phyloP scores from a whole-genome alignment of 2,329 filamentous ascomycete species.

The Hirsutella rhossiliensis region DNA sequence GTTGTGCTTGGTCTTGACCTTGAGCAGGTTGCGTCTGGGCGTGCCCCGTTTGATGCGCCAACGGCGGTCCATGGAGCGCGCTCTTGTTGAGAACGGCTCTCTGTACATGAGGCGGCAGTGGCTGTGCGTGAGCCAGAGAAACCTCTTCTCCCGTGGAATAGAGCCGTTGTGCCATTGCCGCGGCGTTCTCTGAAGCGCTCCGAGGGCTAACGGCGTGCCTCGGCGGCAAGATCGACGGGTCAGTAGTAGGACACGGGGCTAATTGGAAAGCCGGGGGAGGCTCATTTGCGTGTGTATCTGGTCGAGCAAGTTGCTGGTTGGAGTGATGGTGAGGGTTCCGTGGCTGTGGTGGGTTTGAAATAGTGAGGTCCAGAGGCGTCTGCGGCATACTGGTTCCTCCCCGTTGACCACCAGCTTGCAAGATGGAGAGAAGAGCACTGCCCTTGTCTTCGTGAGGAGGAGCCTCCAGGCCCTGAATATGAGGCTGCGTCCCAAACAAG shows the following conservation, averaged over 20 bases:
- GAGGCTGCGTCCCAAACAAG: conserved; percentile 42
- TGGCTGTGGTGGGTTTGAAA: conserved; percentile 37
- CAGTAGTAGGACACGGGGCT: conserved; percentile 7
- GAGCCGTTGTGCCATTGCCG: too few relatives aligned
- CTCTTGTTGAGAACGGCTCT: conserved; percentile 34
- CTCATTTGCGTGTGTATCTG: conserved; percentile 11
- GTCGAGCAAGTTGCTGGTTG: conserved; percentile 28
- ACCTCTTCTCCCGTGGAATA: too few relatives aligned
- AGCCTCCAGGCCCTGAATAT: conserved; percentile 34
- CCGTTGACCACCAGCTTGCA: conserved; percentile 25
- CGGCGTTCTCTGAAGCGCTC: too few relatives aligned
- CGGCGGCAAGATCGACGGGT: background rate
- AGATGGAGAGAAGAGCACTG: conserved; percentile 39
- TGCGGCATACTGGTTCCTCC: conserved; percentile 22
- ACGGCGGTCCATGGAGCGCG: conserved; percentile 13
- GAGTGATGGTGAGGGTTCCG: conserved; percentile 45
- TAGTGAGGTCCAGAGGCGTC: conserved; percentile 43
- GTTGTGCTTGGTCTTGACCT: conserved; percentile 5
- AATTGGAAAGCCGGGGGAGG: conserved; percentile 20
- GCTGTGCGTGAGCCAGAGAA: conserved; percentile 29
- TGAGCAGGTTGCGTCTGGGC: conserved; percentile 1
- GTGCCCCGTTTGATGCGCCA: background rate
- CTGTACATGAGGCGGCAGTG: conserved; percentile 43
- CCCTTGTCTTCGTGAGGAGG: conserved; percentile 29
- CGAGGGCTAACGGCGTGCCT: background rate